Base-by-base conservation (phyloP, 176 grass and related monocot genomes). In the Ampelocalamus luodianensis region DNA sequence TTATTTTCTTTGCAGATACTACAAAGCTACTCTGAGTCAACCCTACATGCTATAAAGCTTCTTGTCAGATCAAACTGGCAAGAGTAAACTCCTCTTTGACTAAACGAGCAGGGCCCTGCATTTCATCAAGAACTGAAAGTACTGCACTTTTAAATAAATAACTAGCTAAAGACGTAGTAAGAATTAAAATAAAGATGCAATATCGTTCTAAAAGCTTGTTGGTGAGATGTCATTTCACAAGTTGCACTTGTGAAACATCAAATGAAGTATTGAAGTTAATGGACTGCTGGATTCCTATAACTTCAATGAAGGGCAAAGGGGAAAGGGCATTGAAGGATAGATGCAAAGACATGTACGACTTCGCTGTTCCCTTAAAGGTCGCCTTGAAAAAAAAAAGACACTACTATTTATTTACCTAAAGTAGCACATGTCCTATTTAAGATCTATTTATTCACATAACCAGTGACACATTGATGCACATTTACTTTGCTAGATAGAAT, bases 191-290 rank as follows among this genome's bases (percentile, higher is more conserved):
- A 82, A 87, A 90, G 85, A 83, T 43, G 22, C 74, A 58, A 72
- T 58, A 43, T 73, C 39, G 67, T 68, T 87, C 61, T 83, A 79
- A 87, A 87, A 84, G 80, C 75, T 44, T 68, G 29, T 34, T 87
- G 17, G 75, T 91, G 86, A 91, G 85, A 87, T 54, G 74, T 91
- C 75, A 90, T 90, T 74, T 87, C 80, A 83, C 84, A 90, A 82
- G 85, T 24, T 81, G 85, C 85, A 76, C 66, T 64, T 68, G 42
- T 24, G 23, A 60, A 58, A 20, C n/a, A 72, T 74, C 27, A 60
- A 59, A 61, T 85, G 62, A 82, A 74, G 74, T 50, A 70, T 71
- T 59, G 67, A 82, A 83, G 68, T 71, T 71, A 86, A 78, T 90
- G 84, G 80, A 53, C 73, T 79, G 72, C 72, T 67, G 73, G 84